Base-by-base conservation (phyloP, 2,329 filamentous ascomycete genomes). In the Rutstroemia sp. region DNA sequence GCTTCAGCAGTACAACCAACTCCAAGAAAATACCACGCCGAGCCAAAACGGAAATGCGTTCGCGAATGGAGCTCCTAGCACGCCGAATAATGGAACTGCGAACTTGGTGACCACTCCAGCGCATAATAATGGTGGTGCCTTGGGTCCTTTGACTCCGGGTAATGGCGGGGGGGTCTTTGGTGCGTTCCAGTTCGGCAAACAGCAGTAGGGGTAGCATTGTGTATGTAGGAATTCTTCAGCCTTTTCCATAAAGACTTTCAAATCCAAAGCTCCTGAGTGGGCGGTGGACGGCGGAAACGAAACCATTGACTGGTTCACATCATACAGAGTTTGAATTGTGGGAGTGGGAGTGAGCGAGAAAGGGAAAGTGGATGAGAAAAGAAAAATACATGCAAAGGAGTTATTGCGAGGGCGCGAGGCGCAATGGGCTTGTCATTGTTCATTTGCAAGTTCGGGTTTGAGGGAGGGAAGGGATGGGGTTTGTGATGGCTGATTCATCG, bases 121-220 rank as follows among this genome's bases (percentile, higher is more conserved):
- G 39, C 74, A 83, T 70, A 81, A 76, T 61, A 80, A 75, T 52
- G 72, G 77, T 67, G 72, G 68, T 27, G 76, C 78, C 51, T 82
- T 86, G 69, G 86, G 86, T 2, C 81, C 87, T 38, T 84, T 91
- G 79, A 94, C 89, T 7, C 89, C 89, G 1, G 88, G 89, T 25
- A 86, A 83, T 19, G 83, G 83, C 2, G 84, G 84, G 25, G 87
- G 88, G 51, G 83, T 86, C 23, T 91, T 92, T 75, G 89, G 89
- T 48, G 81, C 78, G 68, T 92, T 92, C 57, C 64, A 68, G 47
- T 70, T 67, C 49, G 57, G 57, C 44, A 61, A 66, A 55, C 57
- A 69, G 59, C 64, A 66, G 36, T 51, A 55, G 49, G 7, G 21
- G 42, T 9, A n/a, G n/a, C n/a, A n/a, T n/a, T n/a, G n/a, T 19